A percentile compares a stretch with the other conserved stretches of the same genome.
Conservation (phyloP, 345 rosid genomes). For the Eucalyptus cladocalyx region DNA sequence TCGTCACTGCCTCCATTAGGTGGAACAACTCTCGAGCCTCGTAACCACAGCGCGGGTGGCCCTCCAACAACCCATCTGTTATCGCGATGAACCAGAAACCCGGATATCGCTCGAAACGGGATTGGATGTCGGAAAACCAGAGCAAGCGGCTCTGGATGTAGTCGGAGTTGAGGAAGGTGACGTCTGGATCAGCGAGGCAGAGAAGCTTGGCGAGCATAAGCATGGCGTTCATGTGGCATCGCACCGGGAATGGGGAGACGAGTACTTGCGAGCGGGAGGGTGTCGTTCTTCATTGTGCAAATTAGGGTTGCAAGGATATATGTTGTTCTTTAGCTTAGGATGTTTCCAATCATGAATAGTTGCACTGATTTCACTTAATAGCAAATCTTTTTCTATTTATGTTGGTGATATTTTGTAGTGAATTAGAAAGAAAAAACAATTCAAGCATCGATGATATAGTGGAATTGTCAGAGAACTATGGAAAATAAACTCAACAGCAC, state of each 20-base stretch:
- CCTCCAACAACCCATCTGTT: slow-evolving; percentile 12
- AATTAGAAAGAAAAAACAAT: neutral
- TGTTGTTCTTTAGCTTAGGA: neutral
- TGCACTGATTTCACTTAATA: neutral
- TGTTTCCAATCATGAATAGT: neutral
- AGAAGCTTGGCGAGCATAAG: slow-evolving; percentile 53
- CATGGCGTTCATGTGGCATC: slow-evolving; percentile 59
- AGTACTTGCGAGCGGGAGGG: slow-evolving; percentile 17
- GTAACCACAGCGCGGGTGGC: neutral
- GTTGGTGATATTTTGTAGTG: neutral
- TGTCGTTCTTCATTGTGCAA: neutral
- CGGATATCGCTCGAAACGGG: slow-evolving; percentile 1
- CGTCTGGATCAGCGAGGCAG: slow-evolving; percentile 13
- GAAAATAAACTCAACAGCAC: neutral
- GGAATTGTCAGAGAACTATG: accelerated
- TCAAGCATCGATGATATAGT: neutral
- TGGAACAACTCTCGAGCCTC: neutral
- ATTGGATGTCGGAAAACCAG: slow-evolving; percentile 2
- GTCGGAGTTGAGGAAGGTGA: slow-evolving; percentile 46
- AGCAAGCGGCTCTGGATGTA: slow-evolving; percentile 17
- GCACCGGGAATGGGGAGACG: slow-evolving; percentile 43
- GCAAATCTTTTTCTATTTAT: neutral
- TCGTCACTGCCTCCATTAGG: neutral
- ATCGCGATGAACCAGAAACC: slow-evolving; percentile 15
- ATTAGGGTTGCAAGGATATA: neutral